Base-by-base conservation (phyloP, 2,329 filamentous ascomycete genomes). In the Epichloe uncinata region DNA sequence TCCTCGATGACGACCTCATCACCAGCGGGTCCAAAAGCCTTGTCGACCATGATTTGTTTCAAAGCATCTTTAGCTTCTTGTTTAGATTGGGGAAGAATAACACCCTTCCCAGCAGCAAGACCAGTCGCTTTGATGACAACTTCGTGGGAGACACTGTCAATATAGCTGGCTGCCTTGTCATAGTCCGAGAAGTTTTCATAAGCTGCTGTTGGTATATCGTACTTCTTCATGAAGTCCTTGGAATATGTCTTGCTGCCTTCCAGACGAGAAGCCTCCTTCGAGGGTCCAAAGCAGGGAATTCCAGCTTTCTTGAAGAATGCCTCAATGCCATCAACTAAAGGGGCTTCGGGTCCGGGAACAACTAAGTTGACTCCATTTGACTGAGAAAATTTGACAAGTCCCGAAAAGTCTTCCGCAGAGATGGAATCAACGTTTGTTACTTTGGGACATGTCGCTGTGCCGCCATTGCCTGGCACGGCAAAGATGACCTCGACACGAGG, bases 211-310 rank as follows among this genome's bases (percentile, higher is more conserved):
- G 91, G 90, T 59, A 98, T 95, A 60, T 78, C 77, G 69, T 95
- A 81, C 56, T 84, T 82, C 67, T 85, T 84, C 93, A 97, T 98
- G 64, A 97, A 97, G 67, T 97, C 90, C 66, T 98, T 98, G 54
- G 87, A 89, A 67, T 94, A 97, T 11, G 91, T 87, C 74, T 98
- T 98, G 71, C 87, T 94, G 53, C 93, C 93, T 69, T 98, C 93
- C 78, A 98, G 87, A 42, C 79, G 78, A 16, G 93, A 90, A 20
- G 93, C 91, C 45, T 81, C 80, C 69, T 85, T 82, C 51, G 82
- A 85, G 5, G 93, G 93, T 2, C 91, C 93, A 62, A 96, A 97
- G 67, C 81, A 84, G 58, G 79, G 77, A 63, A 95, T 88, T 45
- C 84, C 82, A 46, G 78, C 83, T 48, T 69, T 66, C 55, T 79